A percentile compares a stretch with the other conserved stretches of the same genome.
Evolutionary conservation across 1,284 basidiomycete species (phyloP).

Genomic region (Trichosporon faecale): DNA sequence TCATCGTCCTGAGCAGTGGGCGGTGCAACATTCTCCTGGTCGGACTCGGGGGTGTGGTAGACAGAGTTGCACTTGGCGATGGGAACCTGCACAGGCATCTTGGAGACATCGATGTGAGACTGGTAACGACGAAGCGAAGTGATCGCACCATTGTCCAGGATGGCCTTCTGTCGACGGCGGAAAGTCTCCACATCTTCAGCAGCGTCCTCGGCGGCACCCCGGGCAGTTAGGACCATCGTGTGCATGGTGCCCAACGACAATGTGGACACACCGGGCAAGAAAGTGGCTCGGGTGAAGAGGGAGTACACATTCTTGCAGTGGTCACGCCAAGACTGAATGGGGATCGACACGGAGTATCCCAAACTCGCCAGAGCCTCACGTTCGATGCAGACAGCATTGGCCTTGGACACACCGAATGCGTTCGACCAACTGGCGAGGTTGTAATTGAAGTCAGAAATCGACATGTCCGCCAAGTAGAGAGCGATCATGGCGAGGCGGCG

Average conservation of each 20-base stretch:
- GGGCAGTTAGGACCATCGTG: constrained; percentile 17
- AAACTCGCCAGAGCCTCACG: constrained; percentile 10
- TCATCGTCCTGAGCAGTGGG: background rate
- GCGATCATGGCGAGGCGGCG: constrained; percentile 18
- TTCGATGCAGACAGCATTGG: constrained; percentile 13
- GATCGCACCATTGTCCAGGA: background rate
- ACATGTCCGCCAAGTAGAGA: constrained; percentile 16
- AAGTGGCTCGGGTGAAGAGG: constrained; percentile 7
- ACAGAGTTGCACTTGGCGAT: background rate
- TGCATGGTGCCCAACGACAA: constrained; percentile 14
- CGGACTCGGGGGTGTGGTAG: background rate
- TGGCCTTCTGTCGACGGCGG: background rate
- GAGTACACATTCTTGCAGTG: constrained; percentile 19
- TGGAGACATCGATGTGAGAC: background rate
- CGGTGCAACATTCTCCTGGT: constrained; percentile 13
- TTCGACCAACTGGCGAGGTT: constrained; percentile 13
- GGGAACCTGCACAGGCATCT: background rate
- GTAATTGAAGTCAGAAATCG: constrained; percentile 14
- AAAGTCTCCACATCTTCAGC: background rate
- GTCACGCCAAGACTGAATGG: constrained; percentile 18
- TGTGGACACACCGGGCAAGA: background rate
- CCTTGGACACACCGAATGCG: constrained; percentile 5
- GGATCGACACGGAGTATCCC: constrained; percentile 14
- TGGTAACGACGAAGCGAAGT: background rate
- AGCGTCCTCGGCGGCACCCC: constrained; percentile 1